Percentiles rank a stretch among this genome's conserved stretches.
phyloP scores from a whole-genome alignment of 78 protist genomes.

The Pigoraptor vietnamica region DNA sequence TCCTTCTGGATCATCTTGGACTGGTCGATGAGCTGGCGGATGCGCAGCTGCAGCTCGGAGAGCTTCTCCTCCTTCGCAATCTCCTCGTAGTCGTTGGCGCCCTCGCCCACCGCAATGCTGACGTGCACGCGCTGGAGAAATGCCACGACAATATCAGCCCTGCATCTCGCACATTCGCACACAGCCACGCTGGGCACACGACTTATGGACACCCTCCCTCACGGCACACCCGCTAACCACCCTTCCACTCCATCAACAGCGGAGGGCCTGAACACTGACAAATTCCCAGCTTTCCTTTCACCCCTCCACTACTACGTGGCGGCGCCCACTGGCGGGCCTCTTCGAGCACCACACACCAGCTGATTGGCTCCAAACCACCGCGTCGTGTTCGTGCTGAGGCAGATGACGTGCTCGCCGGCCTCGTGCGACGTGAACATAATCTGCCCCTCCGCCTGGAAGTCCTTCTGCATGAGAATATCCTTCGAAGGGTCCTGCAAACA shows the following conservation, averaged over 20 bases:
- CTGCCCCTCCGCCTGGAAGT: neutral
- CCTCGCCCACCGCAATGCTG: conserved; percentile 26
- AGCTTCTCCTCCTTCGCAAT: conserved; percentile 22
- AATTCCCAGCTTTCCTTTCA: too few species aligned
- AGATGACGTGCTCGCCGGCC: conserved; percentile 29
- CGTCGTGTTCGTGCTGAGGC: conserved; percentile 12
- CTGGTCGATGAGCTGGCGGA: conserved; percentile 27
- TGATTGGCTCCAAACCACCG: conserved; percentile 6
- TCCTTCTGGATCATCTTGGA: neutral
- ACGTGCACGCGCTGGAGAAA: conserved; percentile 23
- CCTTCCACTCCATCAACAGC: too few species aligned
- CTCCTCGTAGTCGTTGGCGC: conserved; percentile 29
- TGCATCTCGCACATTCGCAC: too few species aligned
- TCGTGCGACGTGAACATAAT: conserved; percentile 30
- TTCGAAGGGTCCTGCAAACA: neutral
- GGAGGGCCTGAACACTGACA: too few species aligned
- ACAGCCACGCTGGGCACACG: too few species aligned
- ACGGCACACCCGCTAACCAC: too few species aligned
- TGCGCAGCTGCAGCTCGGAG: conserved; percentile 18
- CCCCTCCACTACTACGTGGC: too few species aligned
- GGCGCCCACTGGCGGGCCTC: too few species aligned
- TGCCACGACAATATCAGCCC: neutral
- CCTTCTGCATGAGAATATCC: neutral
- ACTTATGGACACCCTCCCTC: too few species aligned
- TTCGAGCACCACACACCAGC: neutral